Evolutionary conservation across 2,329 filamentous ascomycete genomes (phyloP).

Genomic region (Myriosclerotinia curreyana): DNA sequence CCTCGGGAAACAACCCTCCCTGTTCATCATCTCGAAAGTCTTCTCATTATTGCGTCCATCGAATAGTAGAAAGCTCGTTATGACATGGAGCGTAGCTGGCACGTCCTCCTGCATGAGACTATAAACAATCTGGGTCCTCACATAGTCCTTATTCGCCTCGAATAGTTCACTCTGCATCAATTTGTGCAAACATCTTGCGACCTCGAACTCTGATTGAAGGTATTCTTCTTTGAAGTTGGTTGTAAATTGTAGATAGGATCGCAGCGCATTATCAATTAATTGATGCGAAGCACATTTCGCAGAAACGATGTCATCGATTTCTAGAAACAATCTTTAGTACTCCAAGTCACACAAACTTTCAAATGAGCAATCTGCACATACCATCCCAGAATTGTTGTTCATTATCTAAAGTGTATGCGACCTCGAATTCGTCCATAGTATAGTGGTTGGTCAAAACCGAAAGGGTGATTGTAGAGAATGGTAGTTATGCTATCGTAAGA

Average conservation of each 20-base stretch:
- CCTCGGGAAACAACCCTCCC: conserved; percentile 77
- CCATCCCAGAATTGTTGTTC: conserved; percentile 89
- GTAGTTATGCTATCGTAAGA: conserved; percentile 31
- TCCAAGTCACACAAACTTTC: background rate
- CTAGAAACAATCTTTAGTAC: conserved; percentile 42
- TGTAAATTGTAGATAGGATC: conserved; percentile 77
- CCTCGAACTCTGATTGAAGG: conserved; percentile 72
- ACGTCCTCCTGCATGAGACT: conserved; percentile 90
- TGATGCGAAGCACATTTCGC: conserved; percentile 57
- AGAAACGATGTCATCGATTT: conserved; percentile 64
- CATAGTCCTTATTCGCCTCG: conserved; percentile 72
- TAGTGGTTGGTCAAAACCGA: conserved; percentile 1
- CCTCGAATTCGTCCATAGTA: conserved; percentile 58
- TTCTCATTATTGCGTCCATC: conserved; percentile 77
- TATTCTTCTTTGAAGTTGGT: conserved; percentile 73
- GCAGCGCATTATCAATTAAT: conserved; percentile 78
- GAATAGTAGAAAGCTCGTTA: conserved; percentile 79
- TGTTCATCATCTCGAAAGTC: conserved; percentile 83
- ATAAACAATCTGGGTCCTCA: conserved; percentile 88
- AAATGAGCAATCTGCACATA: conserved; percentile 44
- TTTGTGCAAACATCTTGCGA: conserved; percentile 75
- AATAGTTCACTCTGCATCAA: conserved; percentile 77
- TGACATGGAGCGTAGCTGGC: conserved; percentile 71
- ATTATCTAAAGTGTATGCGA: conserved; percentile 66
- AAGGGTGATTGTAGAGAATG: conserved; percentile 7